These are phyloP conservation scores for Chloranthus sessilifolius DNA, from an alignment of 164 flowering plant genomes.

Conservation along the genomic window DNA sequence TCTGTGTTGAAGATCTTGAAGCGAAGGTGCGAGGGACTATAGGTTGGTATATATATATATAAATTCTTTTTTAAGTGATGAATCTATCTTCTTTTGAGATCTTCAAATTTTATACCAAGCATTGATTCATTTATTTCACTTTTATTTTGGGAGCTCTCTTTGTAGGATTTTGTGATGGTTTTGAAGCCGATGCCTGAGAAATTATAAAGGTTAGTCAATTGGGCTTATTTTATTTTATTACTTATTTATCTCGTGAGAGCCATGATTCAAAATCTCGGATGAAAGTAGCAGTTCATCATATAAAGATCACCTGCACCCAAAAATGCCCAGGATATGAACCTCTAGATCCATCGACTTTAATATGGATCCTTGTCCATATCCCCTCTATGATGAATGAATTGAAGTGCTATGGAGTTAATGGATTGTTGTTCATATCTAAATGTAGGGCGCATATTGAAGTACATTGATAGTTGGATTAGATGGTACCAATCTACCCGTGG, in stretches of 20 bases:
- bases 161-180: constrained; percentile 4
- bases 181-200: constrained; percentile 9
- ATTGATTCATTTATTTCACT: not conserved
- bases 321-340: not conserved
- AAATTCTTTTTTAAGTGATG: not conserved
- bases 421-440: too few species aligned
- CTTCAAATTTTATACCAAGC: not conserved
- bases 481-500: too few species aligned
- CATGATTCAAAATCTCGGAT: not conserved
- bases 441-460: too few species aligned
- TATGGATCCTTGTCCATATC: too few species aligned
- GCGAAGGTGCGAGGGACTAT: constrained; percentile 42
- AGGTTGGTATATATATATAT: not conserved
- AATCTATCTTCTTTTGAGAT: not conserved
- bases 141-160: not conserved
- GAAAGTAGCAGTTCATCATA: not conserved
- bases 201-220: too few species aligned
- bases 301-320: too few species aligned
- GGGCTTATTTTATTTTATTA: constrained; percentile 2
- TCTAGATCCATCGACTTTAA: not conserved
- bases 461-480: too few species aligned
- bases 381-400: too few species aligned
- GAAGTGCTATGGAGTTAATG: too few species aligned
- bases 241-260: not conserved
- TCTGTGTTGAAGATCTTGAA: constrained; percentile 28